Conservation (phyloP, 805 yeast genomes). For the Yarrowia yakushimensis region DNA sequence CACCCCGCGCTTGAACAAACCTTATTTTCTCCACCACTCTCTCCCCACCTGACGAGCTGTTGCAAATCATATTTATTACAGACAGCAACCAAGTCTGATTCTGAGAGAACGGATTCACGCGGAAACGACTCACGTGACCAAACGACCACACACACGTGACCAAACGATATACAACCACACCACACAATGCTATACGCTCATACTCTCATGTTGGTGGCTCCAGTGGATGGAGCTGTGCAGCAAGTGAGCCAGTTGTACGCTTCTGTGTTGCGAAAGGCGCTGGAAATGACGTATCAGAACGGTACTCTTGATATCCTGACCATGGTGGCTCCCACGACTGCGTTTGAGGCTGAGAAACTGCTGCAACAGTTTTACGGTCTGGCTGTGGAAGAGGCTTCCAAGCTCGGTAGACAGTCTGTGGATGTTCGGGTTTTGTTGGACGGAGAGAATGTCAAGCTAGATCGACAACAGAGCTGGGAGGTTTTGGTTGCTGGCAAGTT, state of each 20-base stretch:
- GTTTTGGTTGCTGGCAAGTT: conserved; percentile 35
- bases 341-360: conserved; percentile 31
- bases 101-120: too few species aligned
- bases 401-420: conserved; percentile 28
- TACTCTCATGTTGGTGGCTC: conserved; percentile 24
- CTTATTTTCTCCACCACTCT: too few species aligned
- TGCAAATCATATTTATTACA: too few species aligned
- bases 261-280: conserved; percentile 32
- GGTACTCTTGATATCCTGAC: conserved; percentile 36
- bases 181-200: conserved; percentile 19
- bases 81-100: too few species aligned
- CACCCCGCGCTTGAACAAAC: too few species aligned
- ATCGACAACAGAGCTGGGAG: conserved; percentile 36
- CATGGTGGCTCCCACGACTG: conserved; percentile 31
- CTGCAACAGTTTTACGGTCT: conserved; percentile 34
- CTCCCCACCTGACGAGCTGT: too few species aligned
- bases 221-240: conserved; percentile 13
- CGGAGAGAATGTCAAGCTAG: conserved; percentile 35
- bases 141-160: background rate
- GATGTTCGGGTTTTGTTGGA: conserved; percentile 36
- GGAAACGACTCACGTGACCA: background rate
- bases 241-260: conserved; percentile 27
- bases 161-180: background rate
- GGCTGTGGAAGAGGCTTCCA: conserved; percentile 29
- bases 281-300: conserved; percentile 34